Percentiles rank a stretch among this genome's conserved stretches.
Conservation (phyloP, 306 rosid species). For the Coriaria nepalensis region DNA sequence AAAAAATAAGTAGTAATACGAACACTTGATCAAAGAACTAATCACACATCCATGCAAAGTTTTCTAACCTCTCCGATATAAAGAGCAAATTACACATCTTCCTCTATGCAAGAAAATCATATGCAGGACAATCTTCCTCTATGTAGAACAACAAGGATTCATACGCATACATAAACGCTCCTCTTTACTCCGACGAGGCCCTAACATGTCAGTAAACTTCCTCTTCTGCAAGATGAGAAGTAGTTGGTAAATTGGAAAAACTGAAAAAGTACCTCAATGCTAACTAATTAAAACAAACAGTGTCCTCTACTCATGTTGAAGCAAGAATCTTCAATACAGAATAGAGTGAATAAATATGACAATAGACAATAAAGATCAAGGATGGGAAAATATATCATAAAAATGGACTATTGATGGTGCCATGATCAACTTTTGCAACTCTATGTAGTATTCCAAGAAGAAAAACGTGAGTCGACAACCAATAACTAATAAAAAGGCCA, state of each 20-base stretch:
- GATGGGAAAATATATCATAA: too few species aligned
- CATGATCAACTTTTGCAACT: conserved; percentile 39
- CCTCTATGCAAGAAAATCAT: too few species aligned
- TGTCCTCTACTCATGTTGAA: conserved; percentile 3
- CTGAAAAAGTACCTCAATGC: conserved; percentile 15
- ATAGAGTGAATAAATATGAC: too few species aligned
- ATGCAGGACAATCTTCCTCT: too few species aligned
- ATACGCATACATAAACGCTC: too few species aligned
- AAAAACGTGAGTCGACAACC: conserved; percentile 16
- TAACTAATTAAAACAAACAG: conserved; percentile 5
- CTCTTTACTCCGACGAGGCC: conserved; percentile 75
- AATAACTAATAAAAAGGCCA: conserved; percentile 9
- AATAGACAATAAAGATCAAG: too few species aligned
- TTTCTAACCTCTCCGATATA: too few species aligned
- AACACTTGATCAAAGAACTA: too few species aligned
- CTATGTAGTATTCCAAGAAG: conserved; percentile 29
- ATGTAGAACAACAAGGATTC: too few species aligned
- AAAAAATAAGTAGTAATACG: too few species aligned
- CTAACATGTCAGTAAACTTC: conserved; percentile 84
- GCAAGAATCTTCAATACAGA: not conserved
- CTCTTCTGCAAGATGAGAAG: conserved; percentile 56
- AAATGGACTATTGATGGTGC: conserved; percentile 34
- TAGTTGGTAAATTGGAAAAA: conserved; percentile 7
- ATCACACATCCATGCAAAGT: too few species aligned
- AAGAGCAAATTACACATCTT: too few species aligned